Percentiles rank a stretch among this genome's conserved stretches.
These are phyloP conservation scores for Cyberlindnera nakhonratchasimensis DNA, from an alignment of 805 yeast species.

Conservation along the genomic window DNA sequence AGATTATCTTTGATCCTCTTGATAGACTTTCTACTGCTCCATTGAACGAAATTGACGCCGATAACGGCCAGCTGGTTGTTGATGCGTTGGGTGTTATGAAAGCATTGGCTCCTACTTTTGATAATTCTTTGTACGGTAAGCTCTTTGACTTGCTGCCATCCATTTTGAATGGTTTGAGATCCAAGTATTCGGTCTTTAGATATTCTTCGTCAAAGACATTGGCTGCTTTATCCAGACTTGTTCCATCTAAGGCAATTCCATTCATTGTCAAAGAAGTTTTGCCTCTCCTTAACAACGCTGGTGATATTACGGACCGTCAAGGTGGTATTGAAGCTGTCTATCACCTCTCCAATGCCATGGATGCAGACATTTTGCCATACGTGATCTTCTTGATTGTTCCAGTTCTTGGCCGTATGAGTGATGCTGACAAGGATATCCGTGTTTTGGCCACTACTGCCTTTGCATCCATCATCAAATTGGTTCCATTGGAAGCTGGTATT, in stretches of 20 bases:
- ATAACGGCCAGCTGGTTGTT: slow-evolving; percentile 71
- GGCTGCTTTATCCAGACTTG: slow-evolving; percentile 68
- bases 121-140: slow-evolving; percentile 43
- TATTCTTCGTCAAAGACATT: slow-evolving; percentile 88
- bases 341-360: slow-evolving; percentile 84
- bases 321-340: slow-evolving; percentile 92
- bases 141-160: slow-evolving; percentile 52
- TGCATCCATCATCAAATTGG: slow-evolving; percentile 92
- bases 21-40: slow-evolving; percentile 32
- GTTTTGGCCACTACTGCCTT: slow-evolving; percentile 90
- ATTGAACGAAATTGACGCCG: slow-evolving; percentile 35
- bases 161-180: slow-evolving; percentile 52
- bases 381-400: slow-evolving; percentile 95
- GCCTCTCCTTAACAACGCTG: slow-evolving; percentile 78
- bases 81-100: slow-evolving; percentile 83
- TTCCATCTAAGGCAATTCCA: slow-evolving; percentile 71
- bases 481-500: slow-evolving; percentile 96
- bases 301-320: slow-evolving; percentile 69
- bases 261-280: slow-evolving; percentile 71
- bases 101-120: slow-evolving; percentile 65
- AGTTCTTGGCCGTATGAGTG: slow-evolving; percentile 96
- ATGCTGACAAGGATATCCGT: slow-evolving; percentile 83
- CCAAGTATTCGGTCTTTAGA: slow-evolving; percentile 77
- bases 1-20: slow-evolving; percentile 65
- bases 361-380: slow-evolving; percentile 84